A percentile compares a stretch with the other conserved stretches of the same genome.
phyloP scores from a whole-genome alignment of 2,329 filamentous ascomycete genomes.

The Clonostachys sp. region DNA sequence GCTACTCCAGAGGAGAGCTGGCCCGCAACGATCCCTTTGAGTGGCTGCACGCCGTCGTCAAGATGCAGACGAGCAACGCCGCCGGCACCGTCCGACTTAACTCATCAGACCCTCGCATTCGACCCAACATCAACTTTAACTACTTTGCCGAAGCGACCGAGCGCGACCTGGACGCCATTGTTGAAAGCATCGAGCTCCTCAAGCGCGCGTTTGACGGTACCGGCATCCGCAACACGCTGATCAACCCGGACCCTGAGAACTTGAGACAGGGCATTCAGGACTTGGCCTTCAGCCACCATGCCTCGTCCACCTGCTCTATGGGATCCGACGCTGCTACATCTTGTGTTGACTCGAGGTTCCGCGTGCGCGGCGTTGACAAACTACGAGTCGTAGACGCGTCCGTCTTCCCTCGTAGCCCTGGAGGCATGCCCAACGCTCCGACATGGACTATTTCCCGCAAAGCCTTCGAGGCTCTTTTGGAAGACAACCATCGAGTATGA shows the following conservation, averaged over 20 bases:
- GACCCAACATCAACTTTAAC: conserved; percentile 45
- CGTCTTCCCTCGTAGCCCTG: conserved; percentile 30
- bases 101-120: conserved; percentile 45
- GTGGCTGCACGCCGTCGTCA: conserved; percentile 12
- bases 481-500: neutral
- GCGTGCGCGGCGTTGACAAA: conserved; percentile 38
- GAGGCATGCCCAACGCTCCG: conserved; percentile 6
- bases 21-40: conserved; percentile 34
- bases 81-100: conserved; percentile 43
- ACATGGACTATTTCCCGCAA: conserved; percentile 2
- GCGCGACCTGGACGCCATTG: conserved; percentile 34
- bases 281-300: conserved; percentile 24
- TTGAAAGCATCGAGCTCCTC: conserved; percentile 36
- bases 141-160: conserved; percentile 35
- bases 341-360: conserved; percentile 40
- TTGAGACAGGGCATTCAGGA: conserved; percentile 16
- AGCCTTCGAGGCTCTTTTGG: conserved; percentile 1
- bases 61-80: conserved; percentile 5
- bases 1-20: conserved; percentile 25
- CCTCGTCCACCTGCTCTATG: conserved; percentile 23
- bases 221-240: conserved; percentile 1
- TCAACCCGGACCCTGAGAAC: neutral
- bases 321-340: conserved; percentile 31
- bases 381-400: conserved; percentile 41
- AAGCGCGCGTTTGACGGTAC: conserved; percentile 15